These are phyloP conservation scores for Trametes polyzona DNA, from an alignment of 1,284 basidiomycete species.

Conservation along the genomic window DNA sequence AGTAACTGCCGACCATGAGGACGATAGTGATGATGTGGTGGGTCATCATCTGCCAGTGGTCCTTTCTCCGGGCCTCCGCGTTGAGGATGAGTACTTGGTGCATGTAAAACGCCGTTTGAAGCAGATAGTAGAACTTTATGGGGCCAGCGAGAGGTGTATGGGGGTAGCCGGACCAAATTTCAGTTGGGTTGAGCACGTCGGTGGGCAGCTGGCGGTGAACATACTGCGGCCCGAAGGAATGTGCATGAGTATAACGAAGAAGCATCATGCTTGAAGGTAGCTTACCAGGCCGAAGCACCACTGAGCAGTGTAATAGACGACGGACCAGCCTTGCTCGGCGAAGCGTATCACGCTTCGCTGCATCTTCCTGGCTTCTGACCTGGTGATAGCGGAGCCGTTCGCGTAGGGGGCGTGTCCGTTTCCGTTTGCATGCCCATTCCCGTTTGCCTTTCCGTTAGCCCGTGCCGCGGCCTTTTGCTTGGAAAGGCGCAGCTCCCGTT, in stretches of 20 bases:
- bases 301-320: slow-evolving; percentile 79
- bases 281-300: slow-evolving; percentile 86
- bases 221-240: slow-evolving; percentile 54
- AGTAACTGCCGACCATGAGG: slow-evolving; percentile 82
- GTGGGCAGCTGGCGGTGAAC: slow-evolving; percentile 79
- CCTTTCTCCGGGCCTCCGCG: slow-evolving; percentile 91
- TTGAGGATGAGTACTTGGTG: slow-evolving; percentile 93
- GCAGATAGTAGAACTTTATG: slow-evolving; percentile 91
- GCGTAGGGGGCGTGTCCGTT: slow-evolving; percentile 29
- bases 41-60: slow-evolving; percentile 94
- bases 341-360: slow-evolving; percentile 83
- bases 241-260: background rate
- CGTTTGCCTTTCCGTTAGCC: slow-evolving; percentile 36
- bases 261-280: slow-evolving; percentile 32
- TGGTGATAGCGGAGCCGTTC: slow-evolving; percentile 33
- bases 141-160: slow-evolving; percentile 77
- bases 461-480: slow-evolving; percentile 32
- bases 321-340: slow-evolving; percentile 93
- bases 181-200: slow-evolving; percentile 62
- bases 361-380: slow-evolving; percentile 53
- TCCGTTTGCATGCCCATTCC: slow-evolving; percentile 40
- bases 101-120: slow-evolving; percentile 90
- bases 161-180: slow-evolving; percentile 86
- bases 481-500: slow-evolving; percentile 46
- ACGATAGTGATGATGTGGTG: slow-evolving; percentile 92